Base-by-base conservation (phyloP, 2,329 filamentous ascomycete genomes). In the Penicillium hesseltinei region DNA sequence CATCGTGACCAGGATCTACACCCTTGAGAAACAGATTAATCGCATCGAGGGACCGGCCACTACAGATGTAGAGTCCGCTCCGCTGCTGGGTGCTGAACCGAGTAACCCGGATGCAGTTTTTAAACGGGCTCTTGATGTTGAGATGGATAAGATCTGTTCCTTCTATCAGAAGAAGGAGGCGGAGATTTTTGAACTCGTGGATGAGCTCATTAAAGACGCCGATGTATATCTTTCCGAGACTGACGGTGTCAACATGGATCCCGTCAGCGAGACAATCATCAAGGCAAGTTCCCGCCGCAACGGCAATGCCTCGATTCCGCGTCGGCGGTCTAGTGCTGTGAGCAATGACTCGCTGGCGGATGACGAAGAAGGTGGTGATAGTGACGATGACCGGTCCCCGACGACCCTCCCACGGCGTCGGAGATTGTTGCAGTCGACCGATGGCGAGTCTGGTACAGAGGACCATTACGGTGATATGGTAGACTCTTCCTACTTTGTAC, bases 91-190 rank as follows among this genome's bases (percentile, higher is more conserved):
- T 57, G 65, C 74, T 51, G 81, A 82, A 57, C 68, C 76, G 27
- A 76, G 81, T 45, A 88, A 95, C 58, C 88, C 92, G 15, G 92
- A 97, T 72, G 82, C 85, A 39, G 83, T 92, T 58, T 99, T 99
- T 73, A 82, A 83, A 63, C 87, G 87, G 62, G 88, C 92, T 40
- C 83, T 99, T 19, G 91, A 95, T 69, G 84, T 89, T 42, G 94
- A 99, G 74, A 79, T 99, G 50, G 92, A 97, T 70, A 97, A 97
- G 80, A 91, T 99, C 60, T 89, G 86, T 68, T 89, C 88, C 0
- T 99, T 99, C 74, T 97, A 94, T 75, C 83, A 87, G 61, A 78
- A 91, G 60, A 99, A 99, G 75, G 92, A 99, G 75, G 81, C 85
- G 25, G 93, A 97, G 73, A 86, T 99, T 15, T 86, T 89, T 59